Conservation (phyloP, 306 rosid species). For the Hippophae tibetana region DNA sequence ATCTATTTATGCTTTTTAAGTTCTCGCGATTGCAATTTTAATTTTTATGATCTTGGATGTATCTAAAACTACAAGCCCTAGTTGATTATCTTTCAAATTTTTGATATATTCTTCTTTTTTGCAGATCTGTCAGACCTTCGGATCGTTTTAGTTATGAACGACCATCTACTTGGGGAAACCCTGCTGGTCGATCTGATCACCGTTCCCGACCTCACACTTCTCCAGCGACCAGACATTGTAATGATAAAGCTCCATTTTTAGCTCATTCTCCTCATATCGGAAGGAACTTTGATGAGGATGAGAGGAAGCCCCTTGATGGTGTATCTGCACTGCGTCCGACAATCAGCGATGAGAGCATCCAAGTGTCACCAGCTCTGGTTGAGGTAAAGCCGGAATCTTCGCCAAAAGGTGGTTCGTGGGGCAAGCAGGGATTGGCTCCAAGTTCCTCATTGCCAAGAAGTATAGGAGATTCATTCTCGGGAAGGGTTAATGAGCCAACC, state of each 20-base stretch:
- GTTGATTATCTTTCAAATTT: background rate
- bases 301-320: conserved; percentile 85
- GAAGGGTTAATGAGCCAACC: conserved; percentile 37
- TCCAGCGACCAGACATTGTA: conserved; percentile 65
- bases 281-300: conserved; percentile 94
- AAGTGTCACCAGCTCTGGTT: conserved; percentile 28
- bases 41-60: conserved; percentile 8
- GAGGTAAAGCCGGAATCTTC: conserved; percentile 51
- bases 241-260: conserved; percentile 65
- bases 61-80: conserved; percentile 19
- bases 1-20: background rate
- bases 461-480: conserved; percentile 39
- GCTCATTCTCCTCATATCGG: conserved; percentile 66
- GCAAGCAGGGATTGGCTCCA: conserved; percentile 38
- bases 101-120: background rate
- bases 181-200: conserved; percentile 59
- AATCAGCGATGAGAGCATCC: conserved; percentile 61
- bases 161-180: conserved; percentile 57
- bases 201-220: conserved; percentile 87
- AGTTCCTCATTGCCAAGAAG: conserved; percentile 37
- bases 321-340: conserved; percentile 55
- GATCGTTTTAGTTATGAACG: conserved; percentile 78
- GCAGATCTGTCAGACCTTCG: conserved; percentile 52
- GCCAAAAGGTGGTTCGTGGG: conserved; percentile 39
- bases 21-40: background rate